These are phyloP conservation scores for Homolaphlyctis polyrhiza DNA, from an alignment of 371 early-diverging fungal species.

Conservation along the genomic window DNA sequence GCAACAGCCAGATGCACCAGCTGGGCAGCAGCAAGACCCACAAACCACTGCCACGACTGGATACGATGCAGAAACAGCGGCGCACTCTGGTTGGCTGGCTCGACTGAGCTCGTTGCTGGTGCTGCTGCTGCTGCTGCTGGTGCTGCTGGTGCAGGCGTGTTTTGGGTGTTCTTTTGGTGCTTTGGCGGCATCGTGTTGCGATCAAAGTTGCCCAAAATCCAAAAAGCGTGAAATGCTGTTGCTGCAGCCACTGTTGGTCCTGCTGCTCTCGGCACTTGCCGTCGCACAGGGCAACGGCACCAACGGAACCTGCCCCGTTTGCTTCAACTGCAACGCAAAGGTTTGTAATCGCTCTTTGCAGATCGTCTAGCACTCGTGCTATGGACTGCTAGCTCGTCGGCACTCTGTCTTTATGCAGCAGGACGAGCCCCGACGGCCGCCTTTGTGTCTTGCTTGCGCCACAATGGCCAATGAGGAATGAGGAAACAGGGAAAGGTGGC, in stretches of 20 bases:
- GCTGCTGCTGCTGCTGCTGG: too few species aligned
- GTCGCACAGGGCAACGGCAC: background rate
- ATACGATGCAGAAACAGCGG: background rate
- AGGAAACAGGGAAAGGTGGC: too few species aligned
- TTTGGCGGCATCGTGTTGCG: too few species aligned
- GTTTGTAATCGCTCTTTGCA: background rate
- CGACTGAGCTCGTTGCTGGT: too few species aligned
- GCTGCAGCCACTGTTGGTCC: background rate
- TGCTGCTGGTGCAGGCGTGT: too few species aligned
- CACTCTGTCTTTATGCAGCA: background rate
- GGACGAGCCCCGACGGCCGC: background rate
- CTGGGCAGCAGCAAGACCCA: background rate
- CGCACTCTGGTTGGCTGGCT: too few species aligned
- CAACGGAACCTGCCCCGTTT: slow-evolving; percentile 1
- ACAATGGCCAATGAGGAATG: background rate
- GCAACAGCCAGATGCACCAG: slow-evolving; percentile 16
- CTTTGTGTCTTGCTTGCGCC: background rate
- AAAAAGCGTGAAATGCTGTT: background rate
- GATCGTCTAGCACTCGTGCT: background rate
- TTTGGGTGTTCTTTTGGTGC: too few species aligned
- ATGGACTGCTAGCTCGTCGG: background rate
- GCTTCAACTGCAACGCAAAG: background rate
- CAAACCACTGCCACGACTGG: background rate
- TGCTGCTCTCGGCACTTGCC: background rate
- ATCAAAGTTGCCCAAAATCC: background rate